Evolutionary conservation across 164 flowering plant genomes (phyloP), one percentile per base, ranked within the genome.

Genomic region (Kingdonia uniflora): DNA sequence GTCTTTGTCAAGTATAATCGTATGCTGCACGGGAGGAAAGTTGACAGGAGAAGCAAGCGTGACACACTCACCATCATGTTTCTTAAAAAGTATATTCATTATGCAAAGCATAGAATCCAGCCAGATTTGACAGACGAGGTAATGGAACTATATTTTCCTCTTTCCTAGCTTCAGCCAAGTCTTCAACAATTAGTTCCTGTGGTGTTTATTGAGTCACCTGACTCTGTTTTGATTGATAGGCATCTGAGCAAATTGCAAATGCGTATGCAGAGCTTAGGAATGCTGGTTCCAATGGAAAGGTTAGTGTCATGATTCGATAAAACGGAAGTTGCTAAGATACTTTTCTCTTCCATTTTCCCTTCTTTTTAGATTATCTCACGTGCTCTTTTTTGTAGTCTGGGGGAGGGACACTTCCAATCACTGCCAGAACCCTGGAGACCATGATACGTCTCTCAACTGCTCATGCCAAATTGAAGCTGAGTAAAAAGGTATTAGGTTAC

Each of bases 71-170:
- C 92, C 52, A 86, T 87, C 64, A 80, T 80, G 71, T 94, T 94
- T 68, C 96, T 94, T 4, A 94, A 89, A 60, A 94, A 89, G 72
- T 94, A 84, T 54, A 89, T 94, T 61, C 97, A 94, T 68, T 94
- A 94, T 66, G 95, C 97, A 15, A 94, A 94, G 73, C 75, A 80
- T 63, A 80, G 88, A 68, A 77, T 82, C 65, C 90, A 84, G 65
- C 99, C 99, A 47, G 87, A 84, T 47, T 79, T 94, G 58, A 86
- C 92, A 58, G 96, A 94, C 65, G 99, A 94, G 97, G 97, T 92
- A 46, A 19, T 51, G 16, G 42, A 39, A 24, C 56, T 56, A 59
- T 52, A 42, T 24, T 48, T 53, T 29, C 8, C 8, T 29, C 4
- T 8, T 29, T 29, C 35, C 4, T 29, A 8, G 35, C 35, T 29